phyloP scores from a whole-genome alignment of 768 basidiomycete genomes.

The Xerocomellus chrysenteron region DNA sequence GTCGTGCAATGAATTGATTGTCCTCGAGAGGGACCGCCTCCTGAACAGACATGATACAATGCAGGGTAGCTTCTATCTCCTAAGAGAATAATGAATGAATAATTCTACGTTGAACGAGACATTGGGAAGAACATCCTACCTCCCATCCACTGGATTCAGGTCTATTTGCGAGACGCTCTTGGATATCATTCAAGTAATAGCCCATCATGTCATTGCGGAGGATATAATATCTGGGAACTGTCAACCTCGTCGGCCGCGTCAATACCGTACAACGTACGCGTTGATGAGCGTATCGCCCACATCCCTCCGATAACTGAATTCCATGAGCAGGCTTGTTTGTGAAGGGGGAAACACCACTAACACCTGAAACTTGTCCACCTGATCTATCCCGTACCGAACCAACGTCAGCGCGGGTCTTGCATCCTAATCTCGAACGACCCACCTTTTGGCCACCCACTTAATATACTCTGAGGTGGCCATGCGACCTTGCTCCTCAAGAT shows the following conservation, averaged over 20 bases:
- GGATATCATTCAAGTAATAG: slow-evolving; percentile 63
- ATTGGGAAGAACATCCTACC: slow-evolving; percentile 42
- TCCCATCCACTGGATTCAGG: slow-evolving; percentile 65
- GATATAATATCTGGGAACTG: slow-evolving; percentile 69
- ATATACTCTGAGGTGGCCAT: slow-evolving; percentile 54
- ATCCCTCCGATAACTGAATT: slow-evolving; percentile 72
- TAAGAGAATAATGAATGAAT: slow-evolving; percentile 30
- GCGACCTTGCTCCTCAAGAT: slow-evolving; percentile 70
- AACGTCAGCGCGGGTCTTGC: slow-evolving; percentile 1
- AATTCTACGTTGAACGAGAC: neutral
- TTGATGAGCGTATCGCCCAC: slow-evolving; percentile 88
- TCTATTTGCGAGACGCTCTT: slow-evolving; percentile 47
- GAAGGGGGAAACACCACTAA: slow-evolving; percentile 36
- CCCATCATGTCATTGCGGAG: slow-evolving; percentile 81
- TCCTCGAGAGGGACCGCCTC: slow-evolving; percentile 74
- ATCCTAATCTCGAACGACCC: slow-evolving; percentile 13
- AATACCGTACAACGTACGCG: slow-evolving; percentile 51
- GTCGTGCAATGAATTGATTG: slow-evolving; percentile 50
- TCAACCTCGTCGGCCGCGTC: slow-evolving; percentile 5
- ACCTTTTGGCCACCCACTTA: slow-evolving; percentile 70
- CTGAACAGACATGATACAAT: slow-evolving; percentile 83
- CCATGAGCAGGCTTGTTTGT: neutral
- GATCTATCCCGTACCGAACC: slow-evolving; percentile 47
- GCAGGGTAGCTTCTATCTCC: slow-evolving; percentile 85
- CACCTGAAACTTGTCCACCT: slow-evolving; percentile 77